Conservation (phyloP, 2,329 filamentous ascomycete genomes). For the Metarhizium robertsii region DNA sequence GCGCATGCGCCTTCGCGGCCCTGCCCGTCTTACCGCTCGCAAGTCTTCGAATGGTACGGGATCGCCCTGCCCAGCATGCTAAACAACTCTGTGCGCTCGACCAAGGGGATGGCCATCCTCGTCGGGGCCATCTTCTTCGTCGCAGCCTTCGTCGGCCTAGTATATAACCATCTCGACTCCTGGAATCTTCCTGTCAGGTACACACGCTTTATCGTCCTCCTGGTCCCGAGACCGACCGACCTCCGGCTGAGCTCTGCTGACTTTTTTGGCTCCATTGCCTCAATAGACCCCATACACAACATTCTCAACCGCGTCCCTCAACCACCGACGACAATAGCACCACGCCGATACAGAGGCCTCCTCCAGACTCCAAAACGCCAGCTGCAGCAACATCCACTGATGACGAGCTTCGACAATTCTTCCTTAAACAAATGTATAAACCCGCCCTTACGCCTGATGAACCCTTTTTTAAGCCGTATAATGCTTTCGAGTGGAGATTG, state of each 20-base stretch:
- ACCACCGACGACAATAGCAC: background rate
- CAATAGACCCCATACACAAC: background rate
- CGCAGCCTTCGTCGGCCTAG: constrained; percentile 20
- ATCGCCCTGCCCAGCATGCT: constrained; percentile 14
- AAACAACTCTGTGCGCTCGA: constrained; percentile 19
- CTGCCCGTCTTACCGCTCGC: background rate
- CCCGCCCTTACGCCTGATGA: constrained; percentile 18
- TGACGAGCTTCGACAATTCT: constrained; percentile 19
- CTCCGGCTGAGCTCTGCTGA: background rate
- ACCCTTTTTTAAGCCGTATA: constrained; percentile 18
- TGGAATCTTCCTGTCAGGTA: constrained; percentile 15
- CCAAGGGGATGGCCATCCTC: constrained; percentile 19
- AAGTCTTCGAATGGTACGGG: background rate
- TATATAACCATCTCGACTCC: constrained; percentile 22
- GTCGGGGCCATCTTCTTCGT: constrained; percentile 23
- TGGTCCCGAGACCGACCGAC: background rate
- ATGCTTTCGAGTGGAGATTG: constrained; percentile 24
- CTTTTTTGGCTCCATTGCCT: background rate
- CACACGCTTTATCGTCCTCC: background rate
- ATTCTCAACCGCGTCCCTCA: background rate
- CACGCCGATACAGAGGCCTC: background rate
- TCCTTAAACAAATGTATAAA: constrained; percentile 22
- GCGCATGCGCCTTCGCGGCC: background rate
- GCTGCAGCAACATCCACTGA: background rate
- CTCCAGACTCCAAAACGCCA: background rate